Evolutionary conservation across 2,329 filamentous ascomycete genomes (phyloP), one percentile per base, ranked within the genome.

Genomic region (Hymenoscyphus repandus): DNA sequence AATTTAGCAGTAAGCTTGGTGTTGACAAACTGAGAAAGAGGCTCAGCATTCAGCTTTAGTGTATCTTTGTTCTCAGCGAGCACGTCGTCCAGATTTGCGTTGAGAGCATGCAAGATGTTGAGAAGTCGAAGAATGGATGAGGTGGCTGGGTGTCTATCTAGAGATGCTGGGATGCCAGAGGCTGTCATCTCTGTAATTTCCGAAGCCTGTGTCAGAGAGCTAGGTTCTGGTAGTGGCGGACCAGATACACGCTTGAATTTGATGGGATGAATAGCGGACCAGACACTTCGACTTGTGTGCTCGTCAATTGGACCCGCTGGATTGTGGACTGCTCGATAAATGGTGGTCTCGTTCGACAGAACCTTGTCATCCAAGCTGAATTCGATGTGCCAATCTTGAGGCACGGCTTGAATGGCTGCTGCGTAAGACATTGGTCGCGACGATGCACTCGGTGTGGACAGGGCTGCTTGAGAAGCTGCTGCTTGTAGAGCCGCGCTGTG

Each of bases 1-100:
- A 99, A 79, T 72, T 99, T 99, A 1, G 93, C 95, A 0, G 93
- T 99, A 34, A 99, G 79, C 69, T 99, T 99, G 0, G 93, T 96
- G 66, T 99, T 99, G 70, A 99, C 93, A 62, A 99, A 99, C 60
- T 97, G 91, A 2, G 91, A 86, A 42, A 95, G 70, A 0, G 92
- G 88, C 69, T 97, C 92, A 1, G 85, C 78, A 45, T 88, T 88
- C 27, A 95, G 74, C 55, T 82, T 83, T 52, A 87, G 70, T 2
- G 79, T 72, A 47, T 84, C 83, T 63, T 86, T 86, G 62, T 87
- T 86, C 55, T 92, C 87, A 2, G 87, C 80, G 55, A 96, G 69
- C 3, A 97, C 86, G 65, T 97, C 92, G 59, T 96, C 91, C 13
- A 96, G 80, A 55, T 96, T 95, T 31, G 89, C 85, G 64, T 97